Conservation (phyloP, 2,329 filamentous ascomycete genomes). For the Alternaria burnsii region DNA sequence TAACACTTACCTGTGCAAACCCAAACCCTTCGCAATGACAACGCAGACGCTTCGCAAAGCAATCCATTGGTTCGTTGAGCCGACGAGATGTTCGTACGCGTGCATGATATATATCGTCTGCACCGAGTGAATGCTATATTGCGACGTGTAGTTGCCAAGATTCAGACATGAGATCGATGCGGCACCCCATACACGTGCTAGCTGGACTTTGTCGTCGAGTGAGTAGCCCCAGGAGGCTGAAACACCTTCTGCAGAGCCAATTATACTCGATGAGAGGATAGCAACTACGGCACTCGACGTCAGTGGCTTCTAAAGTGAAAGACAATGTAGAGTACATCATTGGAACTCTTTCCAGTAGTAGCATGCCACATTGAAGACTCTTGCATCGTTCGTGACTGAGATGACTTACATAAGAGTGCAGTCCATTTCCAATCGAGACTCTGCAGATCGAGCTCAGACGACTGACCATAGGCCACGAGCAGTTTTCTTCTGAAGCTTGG, state of each 20-base stretch:
- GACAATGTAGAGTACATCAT: not conserved
- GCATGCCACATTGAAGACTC: not conserved
- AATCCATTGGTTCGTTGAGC: slow-evolving; percentile 58
- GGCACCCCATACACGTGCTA: slow-evolving; percentile 58
- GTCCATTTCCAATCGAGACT: slow-evolving; percentile 51
- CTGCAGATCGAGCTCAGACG: slow-evolving; percentile 51
- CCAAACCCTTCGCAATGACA: slow-evolving; percentile 59
- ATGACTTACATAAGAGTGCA: slow-evolving; percentile 44
- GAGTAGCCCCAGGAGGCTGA: slow-evolving; percentile 57
- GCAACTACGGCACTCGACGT: slow-evolving; percentile 43
- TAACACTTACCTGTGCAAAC: slow-evolving; percentile 50
- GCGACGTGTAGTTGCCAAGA: slow-evolving; percentile 57
- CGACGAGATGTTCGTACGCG: slow-evolving; percentile 60
- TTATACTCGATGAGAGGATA: slow-evolving; percentile 55
- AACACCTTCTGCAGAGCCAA: slow-evolving; percentile 49
- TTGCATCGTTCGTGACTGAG: not conserved
- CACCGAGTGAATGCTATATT: slow-evolving; percentile 48
- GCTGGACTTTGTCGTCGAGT: slow-evolving; percentile 50
- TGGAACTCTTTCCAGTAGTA: not conserved
- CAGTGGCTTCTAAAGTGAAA: not conserved
- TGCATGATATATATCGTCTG: slow-evolving; percentile 60
- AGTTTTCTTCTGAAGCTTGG: slow-evolving; percentile 52
- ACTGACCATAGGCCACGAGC: slow-evolving; percentile 48
- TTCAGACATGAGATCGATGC: slow-evolving; percentile 58
- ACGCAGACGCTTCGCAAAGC: slow-evolving; percentile 57